Conservation (phyloP, 2,329 filamentous ascomycete genomes). For the Arthroderma sp. region DNA sequence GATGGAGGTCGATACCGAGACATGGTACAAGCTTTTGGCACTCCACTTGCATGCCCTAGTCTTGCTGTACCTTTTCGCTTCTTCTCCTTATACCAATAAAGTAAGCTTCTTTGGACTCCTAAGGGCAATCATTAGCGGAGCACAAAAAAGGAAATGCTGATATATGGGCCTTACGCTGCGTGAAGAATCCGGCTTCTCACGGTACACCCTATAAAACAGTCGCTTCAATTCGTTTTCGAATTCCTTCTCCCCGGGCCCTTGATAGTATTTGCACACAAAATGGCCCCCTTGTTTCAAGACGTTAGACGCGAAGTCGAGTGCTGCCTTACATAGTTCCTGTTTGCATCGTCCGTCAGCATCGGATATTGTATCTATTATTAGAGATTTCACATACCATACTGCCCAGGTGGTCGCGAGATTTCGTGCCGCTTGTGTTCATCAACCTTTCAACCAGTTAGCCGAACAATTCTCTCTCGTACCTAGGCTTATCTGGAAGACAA, state of each 20-base stretch:
- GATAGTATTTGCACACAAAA: slow-evolving; percentile 97
- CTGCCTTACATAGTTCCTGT: slow-evolving; percentile 80
- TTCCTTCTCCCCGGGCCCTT: slow-evolving; percentile 71
- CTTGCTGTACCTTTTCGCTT: neutral
- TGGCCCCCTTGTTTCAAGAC: slow-evolving; percentile 72
- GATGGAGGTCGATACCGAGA: neutral
- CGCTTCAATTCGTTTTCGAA: slow-evolving; percentile 63
- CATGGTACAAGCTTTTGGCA: neutral
- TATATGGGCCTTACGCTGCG: slow-evolving; percentile 53
- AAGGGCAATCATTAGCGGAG: slow-evolving; percentile 6
- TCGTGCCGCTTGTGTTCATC: slow-evolving; percentile 94
- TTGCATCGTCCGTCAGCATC: slow-evolving; percentile 7
- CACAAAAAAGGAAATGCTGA: neutral
- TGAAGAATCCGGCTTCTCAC: slow-evolving; percentile 87
- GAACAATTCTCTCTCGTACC: neutral
- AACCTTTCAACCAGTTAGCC: slow-evolving; percentile 55
- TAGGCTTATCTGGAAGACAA: slow-evolving; percentile 54
- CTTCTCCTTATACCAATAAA: slow-evolving; percentile 71
- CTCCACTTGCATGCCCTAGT: neutral
- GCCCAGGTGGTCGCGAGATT: slow-evolving; percentile 75
- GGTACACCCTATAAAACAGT: slow-evolving; percentile 66
- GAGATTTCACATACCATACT: slow-evolving; percentile 60
- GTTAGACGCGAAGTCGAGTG: slow-evolving; percentile 72
- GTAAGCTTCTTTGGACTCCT: slow-evolving; percentile 77
- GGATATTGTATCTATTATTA: neutral